A percentile compares a stretch with the other conserved stretches of the same genome.
Evolutionary conservation across 345 rosid genomes (phyloP).

Genomic region (Eucalyptus erythrocorys): DNA sequence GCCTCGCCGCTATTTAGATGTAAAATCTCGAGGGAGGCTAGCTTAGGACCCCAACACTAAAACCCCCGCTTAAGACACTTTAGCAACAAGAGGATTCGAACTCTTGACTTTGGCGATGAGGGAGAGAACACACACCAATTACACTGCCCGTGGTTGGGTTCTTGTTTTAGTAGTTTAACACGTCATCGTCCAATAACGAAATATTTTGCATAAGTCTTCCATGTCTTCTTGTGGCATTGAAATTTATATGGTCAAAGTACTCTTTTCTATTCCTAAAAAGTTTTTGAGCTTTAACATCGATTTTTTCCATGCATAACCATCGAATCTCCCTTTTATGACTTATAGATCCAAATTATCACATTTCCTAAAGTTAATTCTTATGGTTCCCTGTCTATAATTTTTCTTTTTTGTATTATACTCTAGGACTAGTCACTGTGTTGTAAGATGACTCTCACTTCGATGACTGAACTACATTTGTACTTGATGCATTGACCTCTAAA

Average conservation of each 20-base stretch:
- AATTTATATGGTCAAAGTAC: neutral
- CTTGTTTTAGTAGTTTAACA: neutral
- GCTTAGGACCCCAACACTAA: no score
- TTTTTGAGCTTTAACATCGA: neutral
- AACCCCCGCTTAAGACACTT: no score
- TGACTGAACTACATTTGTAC: neutral
- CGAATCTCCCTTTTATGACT: neutral
- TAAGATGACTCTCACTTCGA: neutral
- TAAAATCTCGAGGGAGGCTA: no score
- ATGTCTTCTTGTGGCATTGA: neutral
- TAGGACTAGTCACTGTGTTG: neutral
- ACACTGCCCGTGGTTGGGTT: no score
- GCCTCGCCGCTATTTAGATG: no score
- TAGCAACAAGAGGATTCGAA: no score
- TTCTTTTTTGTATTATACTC: neutral
- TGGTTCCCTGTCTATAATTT: neutral
- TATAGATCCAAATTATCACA: neutral
- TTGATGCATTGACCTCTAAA: neutral
- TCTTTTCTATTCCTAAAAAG: neutral
- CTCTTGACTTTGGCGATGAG: no score
- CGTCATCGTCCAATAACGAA: neutral
- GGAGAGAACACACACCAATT: no score
- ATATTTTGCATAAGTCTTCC: neutral
- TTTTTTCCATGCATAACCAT: neutral
- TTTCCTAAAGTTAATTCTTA: neutral